Percentiles rank a stretch among this genome's conserved stretches.
Evolutionary conservation across 2,329 filamentous ascomycete genomes (phyloP).

Genomic region (Leptosphaerulina australis): DNA sequence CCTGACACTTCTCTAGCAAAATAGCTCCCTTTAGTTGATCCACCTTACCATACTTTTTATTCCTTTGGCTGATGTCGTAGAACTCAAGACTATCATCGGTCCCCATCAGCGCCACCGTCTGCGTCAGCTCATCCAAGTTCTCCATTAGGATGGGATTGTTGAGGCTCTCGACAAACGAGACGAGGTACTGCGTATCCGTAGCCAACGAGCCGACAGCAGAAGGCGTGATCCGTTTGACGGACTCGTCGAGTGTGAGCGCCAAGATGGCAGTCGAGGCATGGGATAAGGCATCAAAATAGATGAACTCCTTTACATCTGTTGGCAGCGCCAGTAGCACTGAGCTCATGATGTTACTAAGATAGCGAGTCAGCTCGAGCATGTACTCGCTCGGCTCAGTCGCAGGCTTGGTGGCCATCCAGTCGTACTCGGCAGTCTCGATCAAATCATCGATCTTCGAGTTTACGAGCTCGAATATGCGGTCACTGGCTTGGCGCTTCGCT

Average conservation of each 20-base stretch:
- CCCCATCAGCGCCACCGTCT: constrained; percentile 88
- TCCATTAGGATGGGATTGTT: constrained; percentile 87
- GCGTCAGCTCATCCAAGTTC: constrained; percentile 89
- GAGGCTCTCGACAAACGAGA: constrained; percentile 83
- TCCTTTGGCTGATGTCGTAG: constrained; percentile 86
- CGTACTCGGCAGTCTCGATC: constrained; percentile 95
- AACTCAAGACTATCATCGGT: constrained; percentile 93
- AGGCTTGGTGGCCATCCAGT: constrained; percentile 72
- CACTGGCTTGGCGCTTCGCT: constrained; percentile 95
- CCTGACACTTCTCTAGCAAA: constrained; percentile 76
- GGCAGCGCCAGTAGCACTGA: constrained; percentile 92
- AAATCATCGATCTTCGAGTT: constrained; percentile 99
- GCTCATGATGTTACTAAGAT: constrained; percentile 95
- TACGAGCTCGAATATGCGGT: constrained; percentile 96
- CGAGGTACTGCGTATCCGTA: constrained; percentile 82
- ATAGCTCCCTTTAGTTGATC: constrained; percentile 88
- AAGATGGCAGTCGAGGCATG: constrained; percentile 88
- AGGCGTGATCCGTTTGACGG: constrained; percentile 85
- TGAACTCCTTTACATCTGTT: constrained; percentile 93
- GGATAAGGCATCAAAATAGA: constrained; percentile 94
- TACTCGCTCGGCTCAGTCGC: constrained; percentile 83
- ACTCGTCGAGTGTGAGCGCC: constrained; percentile 74
- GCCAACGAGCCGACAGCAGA: constrained; percentile 82
- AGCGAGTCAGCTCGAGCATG: constrained; percentile 92
- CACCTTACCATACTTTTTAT: constrained; percentile 92